Base-by-base conservation (phyloP, 495 filamentous ascomycete genomes). In the Cetradonia linearis region DNA sequence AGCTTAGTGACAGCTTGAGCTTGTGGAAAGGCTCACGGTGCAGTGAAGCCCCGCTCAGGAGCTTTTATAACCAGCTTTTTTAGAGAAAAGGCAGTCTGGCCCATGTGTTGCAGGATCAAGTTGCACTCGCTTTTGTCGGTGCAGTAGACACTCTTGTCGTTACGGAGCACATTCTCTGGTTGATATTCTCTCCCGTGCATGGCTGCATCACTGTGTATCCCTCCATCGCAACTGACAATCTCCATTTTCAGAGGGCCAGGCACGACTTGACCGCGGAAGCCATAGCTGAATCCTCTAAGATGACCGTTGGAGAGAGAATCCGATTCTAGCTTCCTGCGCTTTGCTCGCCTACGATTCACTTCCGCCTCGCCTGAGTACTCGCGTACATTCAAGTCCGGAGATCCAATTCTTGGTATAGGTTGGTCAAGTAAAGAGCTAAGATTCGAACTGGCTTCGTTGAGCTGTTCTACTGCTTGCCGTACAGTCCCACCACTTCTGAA, bases 1-100 rank as follows among this genome's bases (percentile, higher is more conserved):
- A 65, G 59, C 40, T 57, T 36, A 44, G 10, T 9, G 25, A 16
- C 2, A 7, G 14, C 30, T 6, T n/a, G 8, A 34, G 30, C 30
- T 10, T 56, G 16, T 36, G 27, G 30, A 33, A 36, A 63, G 52
- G 81, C 91, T 70, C 81, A 95, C 90, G 91, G 89, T 62, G 87
- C 83, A 54, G 89, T 89, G 68, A 87, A 96, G 27, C 88, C 86
- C 16, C 77, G 77, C 59, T 83, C 81, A 1, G 92, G 91, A 20
- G 88, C 88, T 70, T 90, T 91, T 72, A 97, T 94, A 44, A 95
- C 77, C 36, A 97, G 73, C 70, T 88, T 90, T 68, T 87, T 84
- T 58, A 97, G 70, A 44, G 77, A 85, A 65, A 97, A 97, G 2
- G 86, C 81, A 3, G 83, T 84, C 37, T 81, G 83, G 28, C 86